Evolutionary conservation across 2,329 filamentous ascomycete genomes (phyloP).

Genomic region (Emergomyces orientalis): DNA sequence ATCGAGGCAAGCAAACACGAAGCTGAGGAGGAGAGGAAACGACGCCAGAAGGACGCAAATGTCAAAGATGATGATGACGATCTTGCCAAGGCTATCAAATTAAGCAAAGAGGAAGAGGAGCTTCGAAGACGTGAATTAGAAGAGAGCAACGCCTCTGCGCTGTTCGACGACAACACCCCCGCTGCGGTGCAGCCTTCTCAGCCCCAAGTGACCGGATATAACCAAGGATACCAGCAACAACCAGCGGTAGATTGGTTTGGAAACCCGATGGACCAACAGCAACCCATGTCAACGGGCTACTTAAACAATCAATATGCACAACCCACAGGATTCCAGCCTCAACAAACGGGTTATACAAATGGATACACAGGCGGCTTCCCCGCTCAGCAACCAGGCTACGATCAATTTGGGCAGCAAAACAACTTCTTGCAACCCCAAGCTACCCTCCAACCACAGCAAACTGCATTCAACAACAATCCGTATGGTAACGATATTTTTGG

Average conservation of each 20-base stretch:
- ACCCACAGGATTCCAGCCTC: conserved; percentile 59
- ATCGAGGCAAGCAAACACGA: conserved; percentile 93
- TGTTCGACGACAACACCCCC: conserved; percentile 76
- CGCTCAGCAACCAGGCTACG: conserved; percentile 59
- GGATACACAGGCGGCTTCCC: conserved; percentile 62
- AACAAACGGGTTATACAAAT: conserved; percentile 58
- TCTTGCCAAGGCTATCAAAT: conserved; percentile 83
- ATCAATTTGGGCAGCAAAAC: conserved; percentile 41
- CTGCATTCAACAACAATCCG: conserved; percentile 49
- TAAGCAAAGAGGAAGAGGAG: conserved; percentile 87
- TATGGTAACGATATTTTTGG: conserved; percentile 43
- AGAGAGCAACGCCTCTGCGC: conserved; percentile 68
- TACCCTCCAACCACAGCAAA: conserved; percentile 50
- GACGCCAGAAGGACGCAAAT: conserved; percentile 49
- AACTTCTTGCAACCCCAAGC: conserved; percentile 35
- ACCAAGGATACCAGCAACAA: conserved; percentile 96
- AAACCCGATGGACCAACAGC: conserved; percentile 77
- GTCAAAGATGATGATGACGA: conserved; percentile 68
- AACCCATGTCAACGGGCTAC: conserved; percentile 58
- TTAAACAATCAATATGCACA: conserved; percentile 63
- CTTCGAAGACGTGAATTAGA: conserved; percentile 77
- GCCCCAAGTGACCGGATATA: conserved; percentile 77
- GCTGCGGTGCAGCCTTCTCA: conserved; percentile 53
- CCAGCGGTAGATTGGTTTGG: conserved; percentile 94
- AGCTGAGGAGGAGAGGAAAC: conserved; percentile 76